These are phyloP conservation scores for Xylaria palmicola DNA, from an alignment of 495 filamentous ascomycete genomes.

Conservation along the genomic window DNA sequence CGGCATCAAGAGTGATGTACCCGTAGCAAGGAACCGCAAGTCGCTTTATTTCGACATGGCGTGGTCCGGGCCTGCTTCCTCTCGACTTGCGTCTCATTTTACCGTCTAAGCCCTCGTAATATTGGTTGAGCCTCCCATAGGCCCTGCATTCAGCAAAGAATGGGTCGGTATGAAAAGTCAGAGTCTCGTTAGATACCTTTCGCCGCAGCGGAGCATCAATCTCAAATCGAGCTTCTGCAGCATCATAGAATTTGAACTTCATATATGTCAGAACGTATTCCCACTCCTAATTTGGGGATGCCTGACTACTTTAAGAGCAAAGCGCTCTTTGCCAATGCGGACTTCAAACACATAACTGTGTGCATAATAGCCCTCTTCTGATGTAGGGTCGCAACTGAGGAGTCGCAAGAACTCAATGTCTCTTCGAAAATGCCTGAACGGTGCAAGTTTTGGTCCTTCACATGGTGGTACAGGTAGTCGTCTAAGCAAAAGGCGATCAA, in stretches of 20 bases:
- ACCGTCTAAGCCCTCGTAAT: background rate
- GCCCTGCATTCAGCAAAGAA: slow-evolving; percentile 21
- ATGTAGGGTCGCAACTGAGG: background rate
- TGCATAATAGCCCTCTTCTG: background rate
- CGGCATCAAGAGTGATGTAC: slow-evolving; percentile 13
- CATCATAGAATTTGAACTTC: background rate
- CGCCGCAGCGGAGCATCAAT: background rate
- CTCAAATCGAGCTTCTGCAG: background rate
- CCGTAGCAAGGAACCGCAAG: slow-evolving; percentile 16
- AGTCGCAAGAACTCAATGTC: background rate
- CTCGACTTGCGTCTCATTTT: background rate
- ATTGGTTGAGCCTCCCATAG: slow-evolving; percentile 19
- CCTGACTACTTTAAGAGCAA: background rate
- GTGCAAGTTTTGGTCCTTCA: background rate
- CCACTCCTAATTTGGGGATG: background rate
- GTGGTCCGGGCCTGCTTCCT: background rate
- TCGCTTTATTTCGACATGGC: background rate
- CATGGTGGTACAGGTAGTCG: background rate
- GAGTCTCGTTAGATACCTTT: background rate
- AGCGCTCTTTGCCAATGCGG: background rate
- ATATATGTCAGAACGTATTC: background rate
- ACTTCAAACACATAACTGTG: background rate
- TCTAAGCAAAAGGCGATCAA: background rate
- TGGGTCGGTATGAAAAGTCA: background rate
- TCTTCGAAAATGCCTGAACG: background rate